Percentiles rank a stretch among this genome's conserved stretches.
Evolutionary conservation across 1,284 basidiomycete species (phyloP).

Genomic region (Puccinia horiana): DNA sequence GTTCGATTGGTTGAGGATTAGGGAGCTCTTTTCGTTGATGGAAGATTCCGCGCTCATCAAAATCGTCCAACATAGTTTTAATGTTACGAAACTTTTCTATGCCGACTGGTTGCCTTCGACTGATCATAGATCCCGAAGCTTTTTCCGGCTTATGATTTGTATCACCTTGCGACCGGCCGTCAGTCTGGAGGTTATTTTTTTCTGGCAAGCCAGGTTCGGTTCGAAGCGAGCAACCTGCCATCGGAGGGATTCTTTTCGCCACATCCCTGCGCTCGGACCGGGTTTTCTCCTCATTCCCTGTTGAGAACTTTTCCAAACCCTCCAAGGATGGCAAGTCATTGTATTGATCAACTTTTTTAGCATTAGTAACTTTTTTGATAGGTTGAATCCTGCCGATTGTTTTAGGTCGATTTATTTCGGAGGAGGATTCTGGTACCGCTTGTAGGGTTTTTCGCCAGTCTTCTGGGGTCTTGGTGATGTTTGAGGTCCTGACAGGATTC

Average conservation of each 20-base stretch:
- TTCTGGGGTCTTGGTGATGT: constrained; percentile 8
- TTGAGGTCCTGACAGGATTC: constrained; percentile 2
- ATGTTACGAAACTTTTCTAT: constrained; percentile 42
- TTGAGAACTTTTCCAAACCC: not conserved
- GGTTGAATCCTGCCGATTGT: not conserved
- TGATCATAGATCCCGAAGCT: not conserved
- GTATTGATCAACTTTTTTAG: not conserved
- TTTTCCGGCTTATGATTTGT: not conserved
- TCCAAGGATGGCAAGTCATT: constrained; percentile 23
- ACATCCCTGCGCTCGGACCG: not conserved
- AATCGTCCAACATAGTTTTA: constrained; percentile 20
- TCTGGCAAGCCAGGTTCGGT: not conserved
- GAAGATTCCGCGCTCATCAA: constrained; percentile 44
- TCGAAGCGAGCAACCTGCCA: not conserved
- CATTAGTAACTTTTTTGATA: constrained; percentile 7
- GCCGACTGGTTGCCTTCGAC: not conserved
- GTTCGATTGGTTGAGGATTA: not conserved
- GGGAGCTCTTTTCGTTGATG: not conserved
- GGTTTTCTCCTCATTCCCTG: not conserved
- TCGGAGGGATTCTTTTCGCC: not conserved
- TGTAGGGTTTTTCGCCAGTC: not conserved
- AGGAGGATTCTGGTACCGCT: not conserved
- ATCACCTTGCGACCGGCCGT: not conserved
- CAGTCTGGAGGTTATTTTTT: not conserved
- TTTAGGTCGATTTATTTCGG: not conserved